These are phyloP conservation scores for Candida albicans DNA, from an alignment of 1,139 yeast genomes.

Conservation along the genomic window DNA sequence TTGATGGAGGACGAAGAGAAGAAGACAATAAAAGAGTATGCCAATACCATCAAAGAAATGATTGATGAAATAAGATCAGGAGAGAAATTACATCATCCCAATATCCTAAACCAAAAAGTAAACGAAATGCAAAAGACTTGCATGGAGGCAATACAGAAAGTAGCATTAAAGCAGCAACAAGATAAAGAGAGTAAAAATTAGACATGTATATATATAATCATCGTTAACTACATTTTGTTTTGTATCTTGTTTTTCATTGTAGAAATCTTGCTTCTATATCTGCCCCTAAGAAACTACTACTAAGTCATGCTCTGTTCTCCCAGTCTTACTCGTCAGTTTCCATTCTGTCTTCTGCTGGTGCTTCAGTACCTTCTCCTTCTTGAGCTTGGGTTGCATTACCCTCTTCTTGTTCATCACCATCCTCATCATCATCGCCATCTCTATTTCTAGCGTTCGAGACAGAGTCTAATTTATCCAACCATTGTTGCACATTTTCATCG, in stretches of 20 bases:
- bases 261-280: neutral
- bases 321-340: conserved; percentile 45
- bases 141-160: conserved; percentile 51
- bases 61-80: conserved; percentile 47
- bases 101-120: conserved; percentile 41
- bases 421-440: conserved; percentile 37
- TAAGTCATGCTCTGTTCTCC: too few species aligned
- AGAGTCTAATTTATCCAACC: conserved; percentile 70
- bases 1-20: conserved; percentile 41
- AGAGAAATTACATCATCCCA: conserved; percentile 34
- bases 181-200: neutral
- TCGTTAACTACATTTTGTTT: neutral
- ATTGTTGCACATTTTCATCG: conserved; percentile 80
- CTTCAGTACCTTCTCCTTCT: conserved; percentile 17
- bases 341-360: conserved; percentile 38
- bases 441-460: conserved; percentile 53
- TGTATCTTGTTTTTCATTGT: neutral
- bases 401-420: conserved; percentile 28
- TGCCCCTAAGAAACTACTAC: conserved; percentile 13
- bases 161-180: conserved; percentile 45
- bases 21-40: conserved; percentile 24
- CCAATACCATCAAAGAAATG: conserved; percentile 40
- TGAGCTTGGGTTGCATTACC: conserved; percentile 12
- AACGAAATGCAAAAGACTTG: conserved; percentile 52
- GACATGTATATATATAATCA: conserved; percentile 1